Evolutionary conservation across 352 stramenopile genomes (phyloP).

Genomic region (Globisporangium ultimum): DNA sequence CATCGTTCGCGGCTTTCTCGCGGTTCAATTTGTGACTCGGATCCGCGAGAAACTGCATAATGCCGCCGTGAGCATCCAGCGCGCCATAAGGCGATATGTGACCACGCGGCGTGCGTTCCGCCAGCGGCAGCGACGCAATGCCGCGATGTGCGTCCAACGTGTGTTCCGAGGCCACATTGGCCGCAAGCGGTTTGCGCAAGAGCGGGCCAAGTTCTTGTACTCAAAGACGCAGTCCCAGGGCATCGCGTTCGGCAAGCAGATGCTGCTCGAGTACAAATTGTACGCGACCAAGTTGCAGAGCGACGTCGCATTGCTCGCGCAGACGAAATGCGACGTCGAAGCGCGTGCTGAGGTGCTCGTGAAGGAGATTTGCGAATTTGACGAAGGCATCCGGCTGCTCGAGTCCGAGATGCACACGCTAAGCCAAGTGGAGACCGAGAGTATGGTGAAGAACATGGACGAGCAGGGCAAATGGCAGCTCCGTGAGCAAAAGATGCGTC

Average conservation of each 20-base stretch:
- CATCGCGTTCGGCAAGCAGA: constrained; percentile 94
- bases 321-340: constrained; percentile 89
- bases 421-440: constrained; percentile 89
- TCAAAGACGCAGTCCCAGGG: constrained; percentile 91
- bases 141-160: constrained; percentile 81
- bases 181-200: constrained; percentile 63
- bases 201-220: constrained; percentile 95
- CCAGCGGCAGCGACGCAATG: constrained; percentile 48
- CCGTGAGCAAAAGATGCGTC: constrained; percentile 91
- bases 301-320: constrained; percentile 88
- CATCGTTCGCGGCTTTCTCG: constrained; percentile 80
- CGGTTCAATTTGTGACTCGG: constrained; percentile 44
- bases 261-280: constrained; percentile 95
- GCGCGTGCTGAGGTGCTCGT: constrained; percentile 86
- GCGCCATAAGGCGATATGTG: constrained; percentile 60
- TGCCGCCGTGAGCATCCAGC: constrained; percentile 79
- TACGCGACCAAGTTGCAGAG: constrained; percentile 93
- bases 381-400: constrained; percentile 87
- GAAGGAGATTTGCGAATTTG: constrained; percentile 93
- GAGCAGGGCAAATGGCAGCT: constrained; percentile 85
- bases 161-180: constrained; percentile 88
- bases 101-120: constrained; percentile 48
- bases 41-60: constrained; percentile 46
- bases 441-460: constrained; percentile 67
- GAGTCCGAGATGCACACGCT: constrained; percentile 93